These are phyloP conservation scores for Euphorbia schlechtendalii DNA, from an alignment of 441 rosid genomes.

Conservation along the genomic window DNA sequence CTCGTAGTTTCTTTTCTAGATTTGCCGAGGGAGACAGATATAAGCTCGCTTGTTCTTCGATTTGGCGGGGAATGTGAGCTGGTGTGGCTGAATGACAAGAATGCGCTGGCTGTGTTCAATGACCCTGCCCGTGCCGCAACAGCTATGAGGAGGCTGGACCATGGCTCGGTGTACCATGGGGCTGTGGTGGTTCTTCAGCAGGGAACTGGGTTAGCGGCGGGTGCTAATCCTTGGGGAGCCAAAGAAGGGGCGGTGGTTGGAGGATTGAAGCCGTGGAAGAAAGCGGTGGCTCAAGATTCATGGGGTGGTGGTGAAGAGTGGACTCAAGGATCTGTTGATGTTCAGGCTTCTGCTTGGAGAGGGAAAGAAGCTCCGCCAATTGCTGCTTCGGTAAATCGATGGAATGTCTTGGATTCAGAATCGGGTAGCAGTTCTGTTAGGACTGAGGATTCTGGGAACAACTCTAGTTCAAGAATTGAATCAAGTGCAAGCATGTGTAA, in stretches of 20 bases:
- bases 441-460: constrained; percentile 27
- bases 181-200: constrained; percentile 55
- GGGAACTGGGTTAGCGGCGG: constrained; percentile 17
- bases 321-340: constrained; percentile 41
- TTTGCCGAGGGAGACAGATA: constrained; percentile 93
- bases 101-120: constrained; percentile 86
- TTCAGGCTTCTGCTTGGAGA: constrained; percentile 49
- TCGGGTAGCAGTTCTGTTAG: constrained; percentile 21
- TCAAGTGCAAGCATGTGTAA: constrained; percentile 26
- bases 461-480: constrained; percentile 17
- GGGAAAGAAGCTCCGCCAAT: constrained; percentile 52
- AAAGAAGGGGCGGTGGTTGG: constrained; percentile 36
- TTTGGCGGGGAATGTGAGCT: constrained; percentile 98
- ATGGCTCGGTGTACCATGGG: constrained; percentile 79
- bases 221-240: background rate
- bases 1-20: constrained; percentile 86
- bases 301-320: constrained; percentile 88
- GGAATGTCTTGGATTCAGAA: constrained; percentile 68
- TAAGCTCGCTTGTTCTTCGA: constrained; percentile 76
- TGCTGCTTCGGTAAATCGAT: constrained; percentile 53
- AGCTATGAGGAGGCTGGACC: constrained; percentile 97
- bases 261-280: constrained; percentile 72
- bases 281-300: constrained; percentile 61
- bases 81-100: constrained; percentile 95
- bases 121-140: constrained; percentile 98